Conservation (phyloP, 169 alveolate genomes). For the Plasmodium relictum region DNA sequence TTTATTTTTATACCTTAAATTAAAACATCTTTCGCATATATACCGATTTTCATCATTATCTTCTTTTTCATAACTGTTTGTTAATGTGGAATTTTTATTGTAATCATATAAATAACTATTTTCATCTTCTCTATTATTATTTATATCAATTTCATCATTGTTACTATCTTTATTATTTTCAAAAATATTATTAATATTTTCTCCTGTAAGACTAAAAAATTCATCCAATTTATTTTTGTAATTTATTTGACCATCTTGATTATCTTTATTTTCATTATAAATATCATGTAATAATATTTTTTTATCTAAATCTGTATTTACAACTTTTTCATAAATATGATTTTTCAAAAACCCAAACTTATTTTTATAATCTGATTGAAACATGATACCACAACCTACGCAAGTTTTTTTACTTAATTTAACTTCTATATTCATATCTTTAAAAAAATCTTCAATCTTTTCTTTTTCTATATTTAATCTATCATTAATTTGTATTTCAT, state of each 20-base stretch:
- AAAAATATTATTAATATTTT: not conserved
- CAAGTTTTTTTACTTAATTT: constrained; percentile 61
- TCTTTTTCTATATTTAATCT: constrained; percentile 32
- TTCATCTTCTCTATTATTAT: not conserved
- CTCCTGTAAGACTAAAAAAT: not conserved
- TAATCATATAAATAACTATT: not conserved
- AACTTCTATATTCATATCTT: constrained; percentile 39
- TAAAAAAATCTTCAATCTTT: constrained; percentile 40
- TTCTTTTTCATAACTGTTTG: not conserved
- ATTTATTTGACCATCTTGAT: not conserved
- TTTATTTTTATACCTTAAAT: constrained; percentile 61
- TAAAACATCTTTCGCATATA: constrained; percentile 64
- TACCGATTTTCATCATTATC: constrained; percentile 11
- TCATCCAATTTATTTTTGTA: not conserved
- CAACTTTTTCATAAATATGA: constrained; percentile 43
- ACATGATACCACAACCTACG: constrained; percentile 83
- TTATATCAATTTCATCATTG: not conserved
- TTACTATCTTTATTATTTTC: not conserved
- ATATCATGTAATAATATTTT: constrained; percentile 33
- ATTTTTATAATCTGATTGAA: constrained; percentile 72
- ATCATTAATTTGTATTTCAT: constrained; percentile 11
- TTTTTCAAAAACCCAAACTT: constrained; percentile 59
- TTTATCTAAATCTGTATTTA: constrained; percentile 23
- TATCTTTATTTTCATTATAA: constrained; percentile 10
- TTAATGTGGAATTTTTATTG: not conserved